Base-by-base conservation (phyloP, 768 basidiomycete species). In the Strobilomyces dryophilus region DNA sequence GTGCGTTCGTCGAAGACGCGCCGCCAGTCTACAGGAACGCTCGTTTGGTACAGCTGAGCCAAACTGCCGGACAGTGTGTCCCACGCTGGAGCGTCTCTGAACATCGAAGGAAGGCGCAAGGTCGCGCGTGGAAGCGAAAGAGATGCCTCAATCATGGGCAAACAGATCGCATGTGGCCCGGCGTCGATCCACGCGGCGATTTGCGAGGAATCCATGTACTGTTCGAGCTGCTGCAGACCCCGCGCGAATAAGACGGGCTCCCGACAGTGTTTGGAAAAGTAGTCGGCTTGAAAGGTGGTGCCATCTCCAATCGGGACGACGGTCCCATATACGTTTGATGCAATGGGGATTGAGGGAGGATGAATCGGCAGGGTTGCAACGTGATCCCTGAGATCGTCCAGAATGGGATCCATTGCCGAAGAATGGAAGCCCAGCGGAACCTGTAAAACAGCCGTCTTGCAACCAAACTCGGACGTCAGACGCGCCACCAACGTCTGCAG, bases 401-500 rank as follows among this genome's bases (percentile, higher is more conserved):
- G 55, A 11, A 87, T 59, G 0, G 84, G 79, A 7, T 66, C 63
- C 86, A 89, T 85, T 2, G 82, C 79, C n/a, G 70, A 52, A 41
- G 82, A 84, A 67, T 90, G 88, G 60, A 80, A 86, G 2, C 79
- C 87, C 54, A 80, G 84, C 1, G 81, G 80, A 9, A 84, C 79
- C 6, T 72, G 56, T 2, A 89, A 72, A 40, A 76, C 59, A 15
- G 72, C 64, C 37, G 65, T 74, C 59, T 76, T 78, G 63, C 72
- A 76, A 10, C 59, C 53, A 0, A 68, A 59, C 26, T 66, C 49
- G 10, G 47, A 40, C 53, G 78, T 73, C 29, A 85, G 65, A 53
- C 74, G 61, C 1, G 54, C 50, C 51, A 76, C 74, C 34, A 87
- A 73, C 0, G 56, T 55, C 18, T 61, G 59, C 11, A 87, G 66